Evolutionary conservation across 2,329 filamentous ascomycete species (phyloP), one percentile per base, ranked within the genome.

Genomic region (Talaromyces marneffei): DNA sequence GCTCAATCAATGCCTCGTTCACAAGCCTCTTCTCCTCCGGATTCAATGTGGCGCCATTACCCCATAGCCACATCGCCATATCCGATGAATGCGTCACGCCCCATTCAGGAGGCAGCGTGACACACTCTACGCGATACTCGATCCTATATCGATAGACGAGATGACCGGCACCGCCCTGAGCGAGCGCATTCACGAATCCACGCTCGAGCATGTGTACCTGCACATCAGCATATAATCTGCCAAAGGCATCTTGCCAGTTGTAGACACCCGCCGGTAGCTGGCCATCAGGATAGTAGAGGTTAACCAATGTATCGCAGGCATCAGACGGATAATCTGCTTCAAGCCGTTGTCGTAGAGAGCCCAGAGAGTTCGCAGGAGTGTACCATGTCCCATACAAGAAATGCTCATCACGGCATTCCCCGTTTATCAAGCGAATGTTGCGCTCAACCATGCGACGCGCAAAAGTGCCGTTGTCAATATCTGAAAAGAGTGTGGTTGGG

Each of bases 41-140:
- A 6, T 69, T 74, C 57, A 85, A 61, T 0, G 66, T 62, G 4
- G 70, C 71, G 1, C 78, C 79, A 64, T 80, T 77, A 0, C 83
- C 83, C 77, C 78, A 85, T 61, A 84, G 82, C 83, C 83, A 85
- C 31, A 85, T 78, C 5, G 75, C 71, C 66, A 80, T 75, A 63
- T 85, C 83, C 0, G 80, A 80, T 0, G 76, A 76, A 66, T 85
- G 83, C 16, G 82, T 85, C 2, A 82, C 82, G 2, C 80, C 81
- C 78, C 80, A 85, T 42, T 77, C 72, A 1, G 68, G 70, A 1
- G 82, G 81, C 9, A 78, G 66, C 2, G 65, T 64, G 3, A 78
- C 76, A 62, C 79, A 82, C 48, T 76, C 69, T 5, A 80, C 77
- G 4, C 82, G 76, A 75, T 79, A 83, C 55, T 85, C 80, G 61